These are phyloP conservation scores for Alternaria triticimaculans DNA, from an alignment of 2,329 filamentous ascomycete species.

Conservation along the genomic window DNA sequence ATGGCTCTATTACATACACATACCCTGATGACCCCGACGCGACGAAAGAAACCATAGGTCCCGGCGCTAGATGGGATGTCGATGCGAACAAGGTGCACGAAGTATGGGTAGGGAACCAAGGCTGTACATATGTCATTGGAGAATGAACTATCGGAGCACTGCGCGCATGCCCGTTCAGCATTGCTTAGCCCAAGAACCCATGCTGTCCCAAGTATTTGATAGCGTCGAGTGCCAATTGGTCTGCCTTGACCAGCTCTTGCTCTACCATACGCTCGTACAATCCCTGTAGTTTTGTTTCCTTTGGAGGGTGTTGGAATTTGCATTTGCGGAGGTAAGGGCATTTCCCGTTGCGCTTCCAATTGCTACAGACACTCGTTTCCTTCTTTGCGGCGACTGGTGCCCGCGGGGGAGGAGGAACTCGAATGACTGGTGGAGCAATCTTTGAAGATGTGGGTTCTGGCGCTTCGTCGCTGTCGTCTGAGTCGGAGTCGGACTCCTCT, in stretches of 20 bases:
- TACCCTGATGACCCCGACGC: conserved; percentile 67
- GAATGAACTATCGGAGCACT: conserved; percentile 47
- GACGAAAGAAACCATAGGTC: conserved; percentile 64
- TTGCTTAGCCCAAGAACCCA: conserved; percentile 49
- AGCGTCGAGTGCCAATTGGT: conserved; percentile 52
- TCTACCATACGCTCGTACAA: conserved; percentile 50
- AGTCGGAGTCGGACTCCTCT: conserved; percentile 30
- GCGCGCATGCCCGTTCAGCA: not conserved
- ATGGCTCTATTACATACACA: conserved; percentile 69
- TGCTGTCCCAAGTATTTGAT: conserved; percentile 56
- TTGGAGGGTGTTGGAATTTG: conserved; percentile 33
- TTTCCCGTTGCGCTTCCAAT: conserved; percentile 34
- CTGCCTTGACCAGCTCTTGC: conserved; percentile 53
- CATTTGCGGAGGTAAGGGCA: conserved; percentile 38
- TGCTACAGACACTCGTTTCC: conserved; percentile 25
- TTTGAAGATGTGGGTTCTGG: conserved; percentile 52
- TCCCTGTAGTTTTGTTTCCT: conserved; percentile 22
- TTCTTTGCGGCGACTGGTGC: conserved; percentile 10
- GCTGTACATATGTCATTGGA: conserved; percentile 72
- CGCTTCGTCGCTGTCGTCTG: conserved; percentile 26
- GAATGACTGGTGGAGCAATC: conserved; percentile 19
- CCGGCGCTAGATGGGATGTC: conserved; percentile 70
- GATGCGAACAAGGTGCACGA: conserved; percentile 69
- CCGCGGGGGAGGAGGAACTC: conserved; percentile 18
- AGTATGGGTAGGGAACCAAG: conserved; percentile 70